A percentile compares a stretch with the other conserved stretches of the same genome.
Conservation (phyloP, 2,329 filamentous ascomycete species). For the Epicoccum nigrum region DNA sequence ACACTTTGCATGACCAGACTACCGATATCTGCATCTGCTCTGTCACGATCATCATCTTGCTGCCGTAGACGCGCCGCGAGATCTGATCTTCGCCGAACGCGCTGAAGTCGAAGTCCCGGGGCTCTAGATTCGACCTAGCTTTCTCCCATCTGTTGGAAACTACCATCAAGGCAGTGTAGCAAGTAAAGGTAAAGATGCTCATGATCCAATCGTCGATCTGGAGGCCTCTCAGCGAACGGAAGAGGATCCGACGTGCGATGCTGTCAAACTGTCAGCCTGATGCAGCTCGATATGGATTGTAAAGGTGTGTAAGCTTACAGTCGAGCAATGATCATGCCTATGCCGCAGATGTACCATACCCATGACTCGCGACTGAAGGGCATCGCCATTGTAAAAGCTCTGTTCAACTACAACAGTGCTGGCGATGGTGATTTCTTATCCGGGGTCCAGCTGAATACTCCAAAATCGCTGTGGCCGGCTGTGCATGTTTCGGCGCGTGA, state of each 20-base stretch:
- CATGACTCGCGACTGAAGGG: conserved; percentile 52
- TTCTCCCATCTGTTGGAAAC: conserved; percentile 53
- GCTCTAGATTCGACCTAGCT: conserved; percentile 52
- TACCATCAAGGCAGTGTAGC: conserved; percentile 58
- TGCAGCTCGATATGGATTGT: conserved; percentile 1
- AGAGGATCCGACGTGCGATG: conserved; percentile 52
- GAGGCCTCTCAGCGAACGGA: conserved; percentile 57
- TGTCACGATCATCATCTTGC: conserved; percentile 59
- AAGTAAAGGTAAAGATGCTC: conserved; percentile 55
- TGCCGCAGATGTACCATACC: conserved; percentile 54
- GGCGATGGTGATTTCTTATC: background rate
- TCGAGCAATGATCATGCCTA: conserved; percentile 49
- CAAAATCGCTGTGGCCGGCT: background rate
- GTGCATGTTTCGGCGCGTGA: conserved; percentile 11
- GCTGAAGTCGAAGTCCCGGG: conserved; percentile 53
- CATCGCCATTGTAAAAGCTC: conserved; percentile 19
- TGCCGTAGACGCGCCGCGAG: conserved; percentile 35
- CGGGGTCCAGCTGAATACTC: background rate
- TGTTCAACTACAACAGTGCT: background rate
- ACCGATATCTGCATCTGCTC: conserved; percentile 60
- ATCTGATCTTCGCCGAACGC: conserved; percentile 47
- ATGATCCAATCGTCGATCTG: conserved; percentile 65
- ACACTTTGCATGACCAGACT: conserved; percentile 60
- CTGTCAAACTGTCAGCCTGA: conserved; percentile 32
- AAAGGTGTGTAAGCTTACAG: conserved; percentile 39